Base-by-base conservation (phyloP, 1,284 basidiomycete species). In the Cryptococcus jaspeensis region DNA sequence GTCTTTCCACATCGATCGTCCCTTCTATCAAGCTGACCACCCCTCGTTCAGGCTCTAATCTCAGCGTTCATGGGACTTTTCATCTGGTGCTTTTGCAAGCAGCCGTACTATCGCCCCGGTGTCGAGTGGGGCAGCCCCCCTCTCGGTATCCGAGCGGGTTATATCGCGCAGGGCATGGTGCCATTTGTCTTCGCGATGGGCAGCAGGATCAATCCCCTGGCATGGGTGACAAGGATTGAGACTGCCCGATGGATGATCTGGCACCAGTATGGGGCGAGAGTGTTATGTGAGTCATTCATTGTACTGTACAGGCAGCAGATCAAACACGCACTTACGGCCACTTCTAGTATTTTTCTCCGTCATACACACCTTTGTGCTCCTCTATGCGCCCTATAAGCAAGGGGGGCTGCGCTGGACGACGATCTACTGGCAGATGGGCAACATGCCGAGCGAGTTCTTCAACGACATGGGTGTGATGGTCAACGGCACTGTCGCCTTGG, bases 241-340 rank as follows among this genome's bases (percentile, higher is more conserved):
- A 37, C 36, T 13, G 42, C 36, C n/a, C 42, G 53, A 22, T 55
- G 45, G 53, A 55, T 55, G 53, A 22, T 41, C n/a, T 55, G 46
- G 38, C 53, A 55, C 28, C 53, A 55, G 35, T 55, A 46, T 23
- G 53, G 53, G 8, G 53, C 53, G 20, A 11, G 53, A 35, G 53
- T 35, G 9, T 32, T 55, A 4, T 39, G 53, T 49, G 37, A 12
- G 53, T 49, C 15, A 28, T 7, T 16, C 16, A 9, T n/a, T n/a
- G n/a, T n/a, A n/a, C n/a, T n/a, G n/a, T n/a, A n/a, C n/a, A n/a
- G n/a, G n/a, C 3, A n/a, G 23, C 23, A 32, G 39, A 42, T 22
- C 4, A 5, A 3, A n/a, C n/a, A n/a, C n/a, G n/a, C n/a, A n/a
- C n/a, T n/a, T n/a, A n/a, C n/a, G n/a, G n/a, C n/a, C n/a, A 42